Evolutionary conservation across 2,329 filamentous ascomycete genomes (phyloP), one percentile per base, ranked within the genome.

Genomic region (Aspergillus fumigatus): DNA sequence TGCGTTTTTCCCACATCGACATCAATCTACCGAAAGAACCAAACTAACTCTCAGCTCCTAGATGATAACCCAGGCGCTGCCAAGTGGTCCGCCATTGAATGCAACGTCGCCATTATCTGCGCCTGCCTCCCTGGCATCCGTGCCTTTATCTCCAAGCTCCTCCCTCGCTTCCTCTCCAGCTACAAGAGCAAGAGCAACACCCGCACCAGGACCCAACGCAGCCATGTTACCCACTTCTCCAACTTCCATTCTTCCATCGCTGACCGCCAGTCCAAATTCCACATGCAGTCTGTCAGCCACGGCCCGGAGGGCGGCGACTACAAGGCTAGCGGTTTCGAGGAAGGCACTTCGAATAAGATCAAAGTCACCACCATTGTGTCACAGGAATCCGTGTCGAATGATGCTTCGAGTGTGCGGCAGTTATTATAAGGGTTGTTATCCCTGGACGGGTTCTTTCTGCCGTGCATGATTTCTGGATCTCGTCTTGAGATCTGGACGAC

Each of bases 21-120:
- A 7, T 32, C 8, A 26, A 35, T 5, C n/a, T 10, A 6, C 14
- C 10, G n/a, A 9, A 1, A 17, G 11, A 47, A 2, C 2, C 23
- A 32, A 21, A 45, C 4, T 26, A 25, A 54, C 48, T n/a, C 56
- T 50, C 10, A 17, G 7, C 19, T 17, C 6, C 6, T 35, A 71
- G 69, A 67, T 27, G 66, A 71, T 54, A 71, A 71, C 45, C 59
- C 71, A 32, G 66, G 67, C 19, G 73, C 77, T 35, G 77, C 78
- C 59, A 73, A 74, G 50, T 77, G 75, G 75, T 76, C 74, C 9
- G 68, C 73, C 14, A 67, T 76, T 40, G 75, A 77, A 66, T 70
- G 73, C 59, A 76, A 76, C 47, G 65, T 75, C 51, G 74, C 70
- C 21, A 75, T 77, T 32, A 72, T 77, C 43, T 75, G 73, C 61